Evolutionary conservation across 164 flowering plant genomes (phyloP), one percentile per base, ranked within the genome.

Genomic region (Echeveria elegans): DNA sequence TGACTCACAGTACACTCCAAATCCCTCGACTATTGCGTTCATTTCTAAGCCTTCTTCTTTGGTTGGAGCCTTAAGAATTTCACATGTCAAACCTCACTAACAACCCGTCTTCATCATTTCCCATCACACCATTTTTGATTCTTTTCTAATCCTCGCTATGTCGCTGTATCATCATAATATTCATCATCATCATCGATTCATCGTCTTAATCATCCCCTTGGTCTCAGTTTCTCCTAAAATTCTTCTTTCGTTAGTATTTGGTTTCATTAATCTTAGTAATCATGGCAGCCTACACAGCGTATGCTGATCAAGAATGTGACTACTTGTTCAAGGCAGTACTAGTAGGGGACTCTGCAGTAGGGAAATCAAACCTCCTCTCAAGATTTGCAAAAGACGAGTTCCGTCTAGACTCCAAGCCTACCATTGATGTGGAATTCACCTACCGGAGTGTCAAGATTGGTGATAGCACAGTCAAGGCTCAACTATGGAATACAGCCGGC

Each of bases 401-500:
- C 36, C 79, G 80, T 8, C 77, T 82, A 21, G 93, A 87, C 64
- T 83, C 89, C 1, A 87, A 84, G 78, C 89, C 93, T 0, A 87
- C 93, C 12, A 87, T 87, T 21, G 89, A 89, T 0, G 93, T 87
- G 6, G 93, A 87, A 74, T 87, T 87, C 58, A 89, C 93, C 40
- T 84, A 84, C 68, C 68, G 83, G 72, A 85, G 76, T 67, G 66
- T 84, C 12, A 78, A 62, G 61, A 75, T 87, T 19, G 80, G 76
- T 2, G 86, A 83, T 34, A 81, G 81, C 66, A 75, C 80, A 77
- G 78, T 87, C 82, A 85, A 83, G 69, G 84, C 88, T 43, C 92
- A 87, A 68, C 81, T 87, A 70, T 87, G 92, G 92, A 89, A 87
- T 71, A 87, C 92, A 36, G 92, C 92, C 19, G 89, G 89, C 34